Evolutionary conservation across 345 rosid species (phyloP), one percentile per base, ranked within the genome.

Genomic region (thale cress (Arabidopsis thaliana)): DNA sequence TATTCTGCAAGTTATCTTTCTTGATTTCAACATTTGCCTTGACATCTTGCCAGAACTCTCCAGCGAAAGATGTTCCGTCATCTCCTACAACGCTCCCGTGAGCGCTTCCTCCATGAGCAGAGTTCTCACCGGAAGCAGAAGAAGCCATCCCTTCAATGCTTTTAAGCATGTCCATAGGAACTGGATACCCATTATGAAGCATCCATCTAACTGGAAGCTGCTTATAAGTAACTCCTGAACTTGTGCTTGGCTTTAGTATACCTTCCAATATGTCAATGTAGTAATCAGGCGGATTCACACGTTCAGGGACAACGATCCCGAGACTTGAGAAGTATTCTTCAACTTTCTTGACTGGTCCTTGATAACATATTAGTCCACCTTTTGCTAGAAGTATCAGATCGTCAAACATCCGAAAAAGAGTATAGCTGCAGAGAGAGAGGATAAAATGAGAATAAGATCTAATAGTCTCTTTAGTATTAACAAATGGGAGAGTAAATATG

Each of bases 131-230:
- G 0, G 82, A 71, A 8, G 83, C 59, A 20, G 89, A 74, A 69
- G 83, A 65, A 41, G 85, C 64, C 77, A 81, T 41, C 48, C 88
- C 90, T 60, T 93, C 96, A 20, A 85, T 67, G 59, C 64, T 78
- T 64, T 84, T 77, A 58, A 93, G 83, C 99, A 96, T 96, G 69
- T 96, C 99, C 80, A 79, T 72, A 23, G 98, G 99, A 72, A 93
- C 94, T 5, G 82, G 86, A 67, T 93, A 96, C 51, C 90, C 88
- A 79, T 96, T 96, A 40, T 96, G 99, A 75, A 96, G 94, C 98
- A 96, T 96, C 99, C 99, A 96, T 66, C 97, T 85, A 48, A 86
- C 87, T 0, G 98, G 98, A 76, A 96, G 94, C 78, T 96, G 93
- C 65, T 88, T 91, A 51, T 78, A 75, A 71, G 83, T 85, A 70